A percentile compares a stretch with the other conserved stretches of the same genome.
Conservation (phyloP, 192 early-diverging fungal genomes). For the Rhizophagus sp. region DNA sequence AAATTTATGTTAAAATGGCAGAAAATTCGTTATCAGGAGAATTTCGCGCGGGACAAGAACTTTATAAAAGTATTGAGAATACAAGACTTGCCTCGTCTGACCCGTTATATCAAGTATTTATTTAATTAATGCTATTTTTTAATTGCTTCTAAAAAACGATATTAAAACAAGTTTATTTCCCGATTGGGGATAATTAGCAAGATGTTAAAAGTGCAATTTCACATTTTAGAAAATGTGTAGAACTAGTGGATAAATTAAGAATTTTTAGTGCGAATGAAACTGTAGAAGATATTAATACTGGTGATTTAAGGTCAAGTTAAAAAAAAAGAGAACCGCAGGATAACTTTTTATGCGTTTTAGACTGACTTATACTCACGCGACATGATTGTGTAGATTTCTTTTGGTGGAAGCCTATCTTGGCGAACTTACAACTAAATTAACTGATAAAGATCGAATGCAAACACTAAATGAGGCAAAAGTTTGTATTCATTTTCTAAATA, state of each 20-base stretch:
- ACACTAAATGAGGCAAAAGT: slow-evolving; percentile 56
- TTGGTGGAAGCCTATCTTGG: slow-evolving; percentile 61
- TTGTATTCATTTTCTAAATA: neutral
- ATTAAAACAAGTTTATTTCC: no score
- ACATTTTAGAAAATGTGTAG: slow-evolving; percentile 45
- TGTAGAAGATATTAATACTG: slow-evolving; percentile 83
- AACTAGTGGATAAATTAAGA: slow-evolving; percentile 57
- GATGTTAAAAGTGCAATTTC: slow-evolving; percentile 52
- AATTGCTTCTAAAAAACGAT: neutral
- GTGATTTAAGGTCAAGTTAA: slow-evolving; percentile 63
- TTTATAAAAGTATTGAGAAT: slow-evolving; percentile 41
- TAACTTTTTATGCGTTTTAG: neutral
- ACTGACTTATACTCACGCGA: neutral
- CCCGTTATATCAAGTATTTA: slow-evolving; percentile 31
- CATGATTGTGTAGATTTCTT: slow-evolving; percentile 47
- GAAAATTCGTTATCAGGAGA: slow-evolving; percentile 12
- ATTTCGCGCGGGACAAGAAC: slow-evolving; percentile 32
- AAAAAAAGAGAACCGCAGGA: neutral
- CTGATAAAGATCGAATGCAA: slow-evolving; percentile 41
- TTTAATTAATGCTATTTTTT: neutral
- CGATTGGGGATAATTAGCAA: slow-evolving; percentile 30
- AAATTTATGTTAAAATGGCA: neutral
- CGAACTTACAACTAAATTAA: slow-evolving; percentile 49
- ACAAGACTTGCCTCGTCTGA: slow-evolving; percentile 48
- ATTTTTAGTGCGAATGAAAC: slow-evolving; percentile 89